phyloP scores from a whole-genome alignment of 2,329 filamentous ascomycete genomes.

The Monilinia fructigena region DNA sequence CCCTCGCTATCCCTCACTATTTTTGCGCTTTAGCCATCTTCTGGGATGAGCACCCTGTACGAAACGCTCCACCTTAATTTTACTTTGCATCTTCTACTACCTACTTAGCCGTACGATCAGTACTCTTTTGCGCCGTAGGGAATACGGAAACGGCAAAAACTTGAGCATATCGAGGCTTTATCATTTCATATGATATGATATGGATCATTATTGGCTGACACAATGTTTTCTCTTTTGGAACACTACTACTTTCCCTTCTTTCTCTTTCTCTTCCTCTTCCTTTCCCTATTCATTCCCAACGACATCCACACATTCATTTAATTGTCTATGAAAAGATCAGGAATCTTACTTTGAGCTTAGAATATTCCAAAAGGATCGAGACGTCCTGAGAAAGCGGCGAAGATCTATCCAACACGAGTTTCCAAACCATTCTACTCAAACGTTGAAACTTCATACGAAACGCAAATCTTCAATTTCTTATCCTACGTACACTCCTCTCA shows the following conservation, averaged over 20 bases:
- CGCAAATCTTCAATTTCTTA: slow-evolving; percentile 30
- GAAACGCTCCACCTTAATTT: slow-evolving; percentile 20
- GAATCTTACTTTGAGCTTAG: slow-evolving; percentile 1
- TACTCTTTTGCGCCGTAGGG: slow-evolving; percentile 2
- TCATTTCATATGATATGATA: slow-evolving; percentile 9
- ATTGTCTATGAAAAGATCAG: slow-evolving; percentile 13
- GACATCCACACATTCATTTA: slow-evolving; percentile 4
- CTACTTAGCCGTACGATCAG: slow-evolving; percentile 13
- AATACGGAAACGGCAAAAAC: slow-evolving; percentile 8
- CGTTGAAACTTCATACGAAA: slow-evolving; percentile 1
- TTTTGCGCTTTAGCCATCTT: slow-evolving; percentile 14
- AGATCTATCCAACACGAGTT: slow-evolving; percentile 16
- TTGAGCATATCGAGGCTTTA: slow-evolving; percentile 2
- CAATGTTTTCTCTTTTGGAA: slow-evolving; percentile 10
- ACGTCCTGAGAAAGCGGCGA: slow-evolving; percentile 9
- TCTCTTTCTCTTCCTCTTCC: background rate
- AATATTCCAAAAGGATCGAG: slow-evolving; percentile 20
- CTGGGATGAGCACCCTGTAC: slow-evolving; percentile 17
- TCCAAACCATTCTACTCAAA: slow-evolving; percentile 17
- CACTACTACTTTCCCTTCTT: background rate
- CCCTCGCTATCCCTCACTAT: slow-evolving; percentile 2
- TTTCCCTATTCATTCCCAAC: background rate
- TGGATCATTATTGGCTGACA: slow-evolving; percentile 8
- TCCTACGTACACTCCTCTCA: slow-evolving; percentile 29
- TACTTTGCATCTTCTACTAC: slow-evolving; percentile 12